Conservation (phyloP, 129 eudicot species). For the Artemisia argyi region DNA sequence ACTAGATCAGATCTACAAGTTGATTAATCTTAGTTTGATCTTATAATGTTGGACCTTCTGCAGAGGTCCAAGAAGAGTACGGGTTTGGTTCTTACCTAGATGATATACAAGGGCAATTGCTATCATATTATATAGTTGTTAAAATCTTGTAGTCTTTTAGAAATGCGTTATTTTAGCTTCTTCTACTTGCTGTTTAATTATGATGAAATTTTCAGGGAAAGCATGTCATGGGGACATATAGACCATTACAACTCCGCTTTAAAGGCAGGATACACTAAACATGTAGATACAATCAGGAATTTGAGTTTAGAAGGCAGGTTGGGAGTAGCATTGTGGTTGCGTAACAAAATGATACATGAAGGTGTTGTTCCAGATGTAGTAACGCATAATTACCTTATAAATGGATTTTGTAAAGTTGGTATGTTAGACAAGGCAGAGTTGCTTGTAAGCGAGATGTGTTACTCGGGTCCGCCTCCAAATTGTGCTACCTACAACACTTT, state of each 20-base stretch:
- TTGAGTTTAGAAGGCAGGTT: slow-evolving; percentile 62
- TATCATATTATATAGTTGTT: neutral
- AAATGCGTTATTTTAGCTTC: neutral
- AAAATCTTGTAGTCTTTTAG: neutral
- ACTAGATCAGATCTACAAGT: too few species aligned
- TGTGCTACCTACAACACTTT: slow-evolving; percentile 77
- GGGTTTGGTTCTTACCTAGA: neutral
- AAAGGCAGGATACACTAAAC: slow-evolving; percentile 36
- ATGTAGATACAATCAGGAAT: slow-evolving; percentile 44
- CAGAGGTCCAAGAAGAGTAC: neutral
- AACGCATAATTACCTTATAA: slow-evolving; percentile 70
- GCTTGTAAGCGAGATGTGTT: slow-evolving; percentile 63
- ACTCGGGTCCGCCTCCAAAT: slow-evolving; percentile 69
- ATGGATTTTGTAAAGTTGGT: slow-evolving; percentile 67
- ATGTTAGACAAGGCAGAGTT: slow-evolving; percentile 61
- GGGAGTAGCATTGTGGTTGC: slow-evolving; percentile 61
- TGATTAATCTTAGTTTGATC: too few species aligned
- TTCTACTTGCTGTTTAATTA: neutral
- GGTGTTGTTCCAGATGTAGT: slow-evolving; percentile 53
- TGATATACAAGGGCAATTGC: neutral
- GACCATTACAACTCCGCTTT: slow-evolving; percentile 12
- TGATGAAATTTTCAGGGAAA: slow-evolving; percentile 54
- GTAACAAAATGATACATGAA: slow-evolving; percentile 52
- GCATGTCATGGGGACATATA: slow-evolving; percentile 41
- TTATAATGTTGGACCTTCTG: too few species aligned